Evolutionary conservation across 306 rosid genomes (phyloP).

Genomic region (Malus sieversii): DNA sequence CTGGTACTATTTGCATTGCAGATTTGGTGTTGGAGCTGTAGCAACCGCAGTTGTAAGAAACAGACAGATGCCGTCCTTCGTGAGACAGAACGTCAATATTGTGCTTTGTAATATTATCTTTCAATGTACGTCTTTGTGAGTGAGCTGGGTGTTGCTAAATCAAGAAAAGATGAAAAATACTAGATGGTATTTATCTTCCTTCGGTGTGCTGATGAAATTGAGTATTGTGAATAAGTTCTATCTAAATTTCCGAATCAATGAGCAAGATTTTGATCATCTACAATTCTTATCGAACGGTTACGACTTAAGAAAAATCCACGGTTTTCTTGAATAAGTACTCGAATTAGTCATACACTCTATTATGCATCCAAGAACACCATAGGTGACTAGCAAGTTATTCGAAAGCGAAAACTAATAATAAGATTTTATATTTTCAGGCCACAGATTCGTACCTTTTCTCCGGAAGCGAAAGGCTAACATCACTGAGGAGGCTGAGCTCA

Average conservation of each 20-base stretch:
- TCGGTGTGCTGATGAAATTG: slow-evolving; percentile 16
- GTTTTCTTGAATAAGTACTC: background rate
- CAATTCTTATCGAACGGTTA: slow-evolving; percentile 4
- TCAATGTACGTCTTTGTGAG: slow-evolving; percentile 15
- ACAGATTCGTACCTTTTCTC: slow-evolving; percentile 54
- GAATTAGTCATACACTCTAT: background rate
- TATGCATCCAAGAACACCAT: background rate
- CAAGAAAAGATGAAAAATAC: background rate
- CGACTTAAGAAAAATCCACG: background rate
- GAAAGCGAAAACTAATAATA: background rate
- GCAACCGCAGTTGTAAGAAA: slow-evolving; percentile 25
- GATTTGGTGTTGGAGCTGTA: slow-evolving; percentile 97
- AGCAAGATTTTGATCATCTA: slow-evolving; percentile 9
- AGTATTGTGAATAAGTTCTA: slow-evolving; percentile 19
- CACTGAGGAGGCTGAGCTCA: slow-evolving; percentile 53
- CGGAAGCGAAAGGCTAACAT: slow-evolving; percentile 65
- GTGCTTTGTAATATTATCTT: slow-evolving; percentile 34
- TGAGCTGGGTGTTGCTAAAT: slow-evolving; percentile 9
- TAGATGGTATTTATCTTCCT: background rate
- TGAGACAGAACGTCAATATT: slow-evolving; percentile 18
- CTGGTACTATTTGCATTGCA: slow-evolving; percentile 36
- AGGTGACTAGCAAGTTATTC: too few relatives aligned
- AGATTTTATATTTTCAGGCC: background rate
- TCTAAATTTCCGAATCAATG: slow-evolving; percentile 14
- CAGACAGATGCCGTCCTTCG: slow-evolving; percentile 13